Conservation (phyloP, 768 basidiomycete species). For the Punctularia strigosozonata region DNA sequence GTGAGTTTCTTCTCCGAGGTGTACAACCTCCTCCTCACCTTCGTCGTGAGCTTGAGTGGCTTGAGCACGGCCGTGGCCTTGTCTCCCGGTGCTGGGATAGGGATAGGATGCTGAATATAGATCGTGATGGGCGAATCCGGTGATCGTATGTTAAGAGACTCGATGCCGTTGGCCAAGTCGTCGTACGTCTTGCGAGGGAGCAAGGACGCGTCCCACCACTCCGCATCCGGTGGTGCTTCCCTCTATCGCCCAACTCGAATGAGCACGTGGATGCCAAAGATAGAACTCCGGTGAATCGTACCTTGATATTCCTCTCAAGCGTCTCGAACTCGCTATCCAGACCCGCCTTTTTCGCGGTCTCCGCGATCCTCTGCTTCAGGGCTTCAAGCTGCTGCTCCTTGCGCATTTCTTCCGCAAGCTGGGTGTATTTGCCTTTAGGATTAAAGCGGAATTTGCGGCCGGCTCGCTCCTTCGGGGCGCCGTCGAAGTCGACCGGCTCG, state of each 20-base stretch:
- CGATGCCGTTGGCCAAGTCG: slow-evolving; percentile 50
- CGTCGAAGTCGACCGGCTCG: no score
- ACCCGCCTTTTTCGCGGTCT: slow-evolving; percentile 87
- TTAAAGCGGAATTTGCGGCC: slow-evolving; percentile 77
- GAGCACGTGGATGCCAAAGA: neutral
- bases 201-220: slow-evolving; percentile 96
- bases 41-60: slow-evolving; percentile 87
- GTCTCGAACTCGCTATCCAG: slow-evolving; percentile 88
- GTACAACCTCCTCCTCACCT: no score
- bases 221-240: slow-evolving; percentile 75
- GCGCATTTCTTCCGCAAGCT: slow-evolving; percentile 57
- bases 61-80: slow-evolving; percentile 71
- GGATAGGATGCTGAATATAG: slow-evolving; percentile 95
- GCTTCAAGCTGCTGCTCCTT: slow-evolving; percentile 78
- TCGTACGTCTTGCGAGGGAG: slow-evolving; percentile 73
- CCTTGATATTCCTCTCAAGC: slow-evolving; percentile 82
- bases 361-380: slow-evolving; percentile 86
- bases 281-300: slow-evolving; percentile 19
- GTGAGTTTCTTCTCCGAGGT: no score
- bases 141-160: slow-evolving; percentile 51
- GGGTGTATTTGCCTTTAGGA: slow-evolving; percentile 84
- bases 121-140: slow-evolving; percentile 70
- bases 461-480: slow-evolving; percentile 56
- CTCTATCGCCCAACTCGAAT: slow-evolving; percentile 52
- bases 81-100: slow-evolving; percentile 83